Conservation (phyloP, 2,329 filamentous ascomycete genomes). For the Colletotrichum theobromicola region DNA sequence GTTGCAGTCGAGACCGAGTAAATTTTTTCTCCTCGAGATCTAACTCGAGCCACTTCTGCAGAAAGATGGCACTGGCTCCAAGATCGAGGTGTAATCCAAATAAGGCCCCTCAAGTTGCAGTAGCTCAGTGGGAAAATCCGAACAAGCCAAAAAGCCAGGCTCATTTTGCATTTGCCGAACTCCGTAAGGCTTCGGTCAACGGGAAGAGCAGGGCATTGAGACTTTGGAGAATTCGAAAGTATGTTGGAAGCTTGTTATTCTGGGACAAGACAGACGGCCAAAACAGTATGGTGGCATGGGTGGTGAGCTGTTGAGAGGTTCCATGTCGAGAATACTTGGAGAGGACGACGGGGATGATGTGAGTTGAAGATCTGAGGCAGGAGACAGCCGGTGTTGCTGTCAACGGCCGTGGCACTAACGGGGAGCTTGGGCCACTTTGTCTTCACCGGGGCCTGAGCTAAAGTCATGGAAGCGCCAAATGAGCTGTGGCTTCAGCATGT, state of each 20-base stretch:
- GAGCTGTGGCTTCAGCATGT: background rate
- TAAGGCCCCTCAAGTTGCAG: background rate
- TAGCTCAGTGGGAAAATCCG: background rate
- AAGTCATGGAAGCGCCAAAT: background rate
- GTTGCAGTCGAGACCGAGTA: background rate
- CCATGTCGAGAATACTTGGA: background rate
- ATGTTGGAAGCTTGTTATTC: background rate
- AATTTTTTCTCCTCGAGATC: background rate
- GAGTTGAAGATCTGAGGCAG: background rate
- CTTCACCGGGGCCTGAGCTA: background rate
- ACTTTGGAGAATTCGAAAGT: background rate
- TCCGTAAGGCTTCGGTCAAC: background rate
- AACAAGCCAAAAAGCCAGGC: background rate
- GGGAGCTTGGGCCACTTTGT: background rate
- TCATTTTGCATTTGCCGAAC: background rate
- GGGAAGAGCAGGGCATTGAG: constrained; percentile 1
- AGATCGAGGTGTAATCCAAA: background rate
- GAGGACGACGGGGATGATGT: background rate
- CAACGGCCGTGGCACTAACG: background rate
- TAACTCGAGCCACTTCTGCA: background rate
- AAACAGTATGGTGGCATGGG: background rate
- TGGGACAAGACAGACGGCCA: background rate
- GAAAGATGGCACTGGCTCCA: background rate
- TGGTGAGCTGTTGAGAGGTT: background rate
- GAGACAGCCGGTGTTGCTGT: background rate